Evolutionary conservation across 2,329 filamentous ascomycete species (phyloP).

Genomic region (Colletotrichum somersetense): DNA sequence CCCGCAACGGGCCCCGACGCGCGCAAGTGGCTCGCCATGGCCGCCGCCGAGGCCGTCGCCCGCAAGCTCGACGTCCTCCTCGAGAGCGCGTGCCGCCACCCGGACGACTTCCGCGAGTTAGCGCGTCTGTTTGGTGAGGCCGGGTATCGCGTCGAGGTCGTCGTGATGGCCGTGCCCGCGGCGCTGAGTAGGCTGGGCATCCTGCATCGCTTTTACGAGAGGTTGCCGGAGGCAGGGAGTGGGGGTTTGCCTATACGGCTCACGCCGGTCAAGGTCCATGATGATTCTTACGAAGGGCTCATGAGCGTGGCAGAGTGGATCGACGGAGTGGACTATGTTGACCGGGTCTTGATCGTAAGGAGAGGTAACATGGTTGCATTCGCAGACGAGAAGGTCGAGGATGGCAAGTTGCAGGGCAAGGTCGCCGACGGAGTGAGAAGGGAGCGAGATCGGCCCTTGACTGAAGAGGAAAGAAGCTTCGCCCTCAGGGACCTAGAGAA

Average conservation of each 20-base stretch:
- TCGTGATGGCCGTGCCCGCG: slow-evolving; percentile 57
- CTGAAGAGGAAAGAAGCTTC: slow-evolving; percentile 44
- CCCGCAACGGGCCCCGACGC: slow-evolving; percentile 57
- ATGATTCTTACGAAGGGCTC: slow-evolving; percentile 59
- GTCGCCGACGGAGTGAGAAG: slow-evolving; percentile 44
- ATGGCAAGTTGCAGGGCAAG: slow-evolving; percentile 24
- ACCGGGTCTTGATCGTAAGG: slow-evolving; percentile 56
- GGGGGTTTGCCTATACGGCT: slow-evolving; percentile 54
- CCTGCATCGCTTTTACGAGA: slow-evolving; percentile 55
- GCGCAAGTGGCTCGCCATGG: slow-evolving; percentile 58
- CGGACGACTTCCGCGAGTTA: slow-evolving; percentile 56
- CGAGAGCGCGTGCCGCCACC: slow-evolving; percentile 60
- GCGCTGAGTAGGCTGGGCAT: slow-evolving; percentile 58
- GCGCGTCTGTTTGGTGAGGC: slow-evolving; percentile 50
- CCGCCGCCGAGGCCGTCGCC: slow-evolving; percentile 51
- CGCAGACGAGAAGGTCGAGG: slow-evolving; percentile 26
- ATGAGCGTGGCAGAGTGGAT: slow-evolving; percentile 53
- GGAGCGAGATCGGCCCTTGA: slow-evolving; percentile 49
- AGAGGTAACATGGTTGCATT: slow-evolving; percentile 54
- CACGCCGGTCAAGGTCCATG: slow-evolving; percentile 59
- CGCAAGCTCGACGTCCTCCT: slow-evolving; percentile 55
- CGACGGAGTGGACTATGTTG: slow-evolving; percentile 48
- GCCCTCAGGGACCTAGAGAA: slow-evolving; percentile 46
- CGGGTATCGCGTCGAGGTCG: slow-evolving; percentile 56
- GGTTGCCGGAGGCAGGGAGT: slow-evolving; percentile 51